Evolutionary conservation across 495 filamentous ascomycete species (phyloP), one percentile per base, ranked within the genome.

Genomic region (Lasiosphaeria miniovina): DNA sequence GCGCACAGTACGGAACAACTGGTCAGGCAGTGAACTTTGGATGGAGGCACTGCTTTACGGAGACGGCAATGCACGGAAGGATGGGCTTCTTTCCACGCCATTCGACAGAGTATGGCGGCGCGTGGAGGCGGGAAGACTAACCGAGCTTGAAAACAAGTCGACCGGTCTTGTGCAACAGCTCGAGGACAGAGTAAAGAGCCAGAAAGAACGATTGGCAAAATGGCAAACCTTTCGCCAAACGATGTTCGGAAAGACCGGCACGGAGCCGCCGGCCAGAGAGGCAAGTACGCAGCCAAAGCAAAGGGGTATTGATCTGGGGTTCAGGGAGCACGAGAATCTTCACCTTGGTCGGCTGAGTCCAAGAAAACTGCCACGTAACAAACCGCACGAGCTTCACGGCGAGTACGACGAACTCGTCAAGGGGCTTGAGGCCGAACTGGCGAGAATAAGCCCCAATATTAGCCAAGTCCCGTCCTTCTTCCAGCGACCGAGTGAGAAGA

Each of bases 21-120:
- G 90, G 90, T 74, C 87, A 6, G 91, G 90, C 2, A 80, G 86
- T 61, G 77, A 83, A 52, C 78, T 86, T 53, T 90, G 89, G 86
- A 77, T 87, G 63, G 82, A 89, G 41, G 71, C 79, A 14, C 65
- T 95, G 24, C 71, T 91, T 0, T 77, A 85, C 49, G 89, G 88
- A 0, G 89, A 90, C 43, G 77, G 74, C 34, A 72, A 74, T n/a
- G 72, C 76, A 31, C 75, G 71, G 55, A 82, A 78, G 17, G 88
- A 92, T 62, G 77, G 80, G 3, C 77, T 93, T 36, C 71, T 95
- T 6, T 80, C 83, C 31, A 75, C 77, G 12, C 75, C 82, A 0
- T 93, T 92, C 59, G 77, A 86, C 10, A 74, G 83, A 17, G 81
- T 90, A 5, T 93, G 88, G 89, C 62, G 75, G 4, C 79, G 80